These are phyloP conservation scores for Penicillium robsamsonii DNA, from an alignment of 495 filamentous ascomycete genomes.

Conservation along the genomic window DNA sequence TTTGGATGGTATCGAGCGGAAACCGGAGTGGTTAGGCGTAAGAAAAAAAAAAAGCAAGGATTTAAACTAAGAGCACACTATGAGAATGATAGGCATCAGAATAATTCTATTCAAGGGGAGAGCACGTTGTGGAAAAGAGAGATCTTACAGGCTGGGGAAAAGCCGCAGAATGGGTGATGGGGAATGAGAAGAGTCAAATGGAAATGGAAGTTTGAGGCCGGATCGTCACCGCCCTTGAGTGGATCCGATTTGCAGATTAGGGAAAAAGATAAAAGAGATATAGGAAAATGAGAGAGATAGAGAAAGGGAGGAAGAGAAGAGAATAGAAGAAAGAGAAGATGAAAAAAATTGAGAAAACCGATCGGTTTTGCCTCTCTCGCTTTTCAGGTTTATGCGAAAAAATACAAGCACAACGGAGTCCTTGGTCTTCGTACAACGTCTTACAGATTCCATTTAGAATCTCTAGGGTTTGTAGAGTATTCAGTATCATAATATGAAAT, in stretches of 20 bases:
- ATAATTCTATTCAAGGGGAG: slow-evolving; percentile 18
- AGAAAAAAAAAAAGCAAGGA: not conserved
- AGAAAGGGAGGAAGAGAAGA: not conserved
- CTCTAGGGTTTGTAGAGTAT: no score
- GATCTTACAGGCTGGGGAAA: slow-evolving; percentile 39
- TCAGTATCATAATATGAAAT: no score
- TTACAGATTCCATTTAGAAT: not conserved
- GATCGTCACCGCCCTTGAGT: slow-evolving; percentile 28
- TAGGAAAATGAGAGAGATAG: not conserved
- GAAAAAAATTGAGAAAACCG: not conserved
- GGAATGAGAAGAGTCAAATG: slow-evolving; percentile 3
- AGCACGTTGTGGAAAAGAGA: slow-evolving; percentile 35
- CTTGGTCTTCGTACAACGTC: not conserved
- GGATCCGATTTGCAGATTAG: slow-evolving; percentile 7
- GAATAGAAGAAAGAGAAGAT: not conserved
- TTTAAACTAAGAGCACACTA: not conserved
- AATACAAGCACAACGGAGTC: no score
- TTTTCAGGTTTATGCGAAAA: no score
- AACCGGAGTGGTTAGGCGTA: slow-evolving; percentile 10
- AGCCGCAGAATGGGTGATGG: slow-evolving; percentile 12
- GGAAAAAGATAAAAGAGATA: not conserved
- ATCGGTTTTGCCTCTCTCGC: not conserved
- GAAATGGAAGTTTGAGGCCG: slow-evolving; percentile 15
- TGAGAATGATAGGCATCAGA: slow-evolving; percentile 12
- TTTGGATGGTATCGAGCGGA: slow-evolving; percentile 33